These are phyloP conservation scores for Sisymbrium altissimum DNA, from an alignment of 345 rosid genomes.

Conservation along the genomic window DNA sequence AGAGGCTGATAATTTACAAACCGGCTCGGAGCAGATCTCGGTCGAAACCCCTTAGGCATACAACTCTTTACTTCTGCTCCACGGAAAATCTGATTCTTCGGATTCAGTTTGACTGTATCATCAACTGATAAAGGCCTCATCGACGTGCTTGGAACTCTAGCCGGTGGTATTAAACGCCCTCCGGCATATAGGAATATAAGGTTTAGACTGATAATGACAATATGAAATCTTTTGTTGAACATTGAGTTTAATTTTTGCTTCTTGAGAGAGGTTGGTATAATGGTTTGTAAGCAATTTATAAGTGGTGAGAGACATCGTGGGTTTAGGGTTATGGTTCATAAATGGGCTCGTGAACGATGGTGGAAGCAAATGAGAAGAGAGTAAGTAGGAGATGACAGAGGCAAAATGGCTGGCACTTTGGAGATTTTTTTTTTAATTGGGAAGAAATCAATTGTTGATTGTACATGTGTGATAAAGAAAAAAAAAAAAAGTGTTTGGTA, in stretches of 20 bases:
- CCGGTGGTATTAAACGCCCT: slow-evolving; percentile 43
- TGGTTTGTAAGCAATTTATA: slow-evolving; percentile 1
- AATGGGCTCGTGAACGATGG: slow-evolving; percentile 71
- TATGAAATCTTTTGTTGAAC: slow-evolving; percentile 9
- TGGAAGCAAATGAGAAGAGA: slow-evolving; percentile 29
- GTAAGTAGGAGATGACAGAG: slow-evolving; percentile 29
- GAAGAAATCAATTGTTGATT: neutral
- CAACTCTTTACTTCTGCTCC: slow-evolving; percentile 55
- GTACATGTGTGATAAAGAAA: neutral
- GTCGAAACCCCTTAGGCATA: slow-evolving; percentile 75
- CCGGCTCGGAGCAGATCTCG: slow-evolving; percentile 85
- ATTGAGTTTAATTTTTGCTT: slow-evolving; percentile 6
- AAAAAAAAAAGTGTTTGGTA: neutral
- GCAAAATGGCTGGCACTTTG: slow-evolving; percentile 33
- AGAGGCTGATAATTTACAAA: slow-evolving; percentile 67
- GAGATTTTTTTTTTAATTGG: neutral
- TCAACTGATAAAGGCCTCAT: slow-evolving; percentile 43
- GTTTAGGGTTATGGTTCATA: slow-evolving; percentile 31
- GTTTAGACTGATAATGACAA: slow-evolving; percentile 22
- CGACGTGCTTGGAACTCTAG: slow-evolving; percentile 64
- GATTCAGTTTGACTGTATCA: slow-evolving; percentile 43
- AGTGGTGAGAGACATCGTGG: neutral
- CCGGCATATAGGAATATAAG: slow-evolving; percentile 14
- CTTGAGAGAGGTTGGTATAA: slow-evolving; percentile 11
- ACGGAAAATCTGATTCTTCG: slow-evolving; percentile 38